Conservation (phyloP, 768 basidiomycete genomes). For the Pulveroboletus sp. region DNA sequence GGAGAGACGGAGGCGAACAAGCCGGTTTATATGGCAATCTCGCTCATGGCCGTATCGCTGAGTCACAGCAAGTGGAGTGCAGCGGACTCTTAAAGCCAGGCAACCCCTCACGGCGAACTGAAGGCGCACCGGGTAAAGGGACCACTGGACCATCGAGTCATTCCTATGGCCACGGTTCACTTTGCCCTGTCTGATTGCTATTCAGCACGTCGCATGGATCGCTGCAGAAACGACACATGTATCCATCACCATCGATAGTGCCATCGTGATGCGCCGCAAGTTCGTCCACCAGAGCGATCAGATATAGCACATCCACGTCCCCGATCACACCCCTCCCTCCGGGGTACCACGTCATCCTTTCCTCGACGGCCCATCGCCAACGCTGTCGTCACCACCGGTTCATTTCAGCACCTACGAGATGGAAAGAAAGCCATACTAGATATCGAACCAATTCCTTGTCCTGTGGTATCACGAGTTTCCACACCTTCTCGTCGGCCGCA, state of each 20-base stretch:
- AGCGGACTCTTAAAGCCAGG: too few species aligned
- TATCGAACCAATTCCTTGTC: constrained; percentile 71
- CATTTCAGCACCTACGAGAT: not conserved
- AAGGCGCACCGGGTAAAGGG: too few species aligned
- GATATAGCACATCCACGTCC: constrained; percentile 33
- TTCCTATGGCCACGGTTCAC: too few species aligned
- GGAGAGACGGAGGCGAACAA: not conserved
- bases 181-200: not conserved
- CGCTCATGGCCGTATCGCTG: too few species aligned
- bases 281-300: constrained; percentile 38
- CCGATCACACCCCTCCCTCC: constrained; percentile 36
- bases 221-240: constrained; percentile 23
- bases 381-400: constrained; percentile 35
- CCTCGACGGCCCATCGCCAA: constrained; percentile 68
- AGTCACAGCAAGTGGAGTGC: too few species aligned
- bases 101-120: too few species aligned
- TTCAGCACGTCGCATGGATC: constrained; percentile 12
- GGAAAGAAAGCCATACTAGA: constrained; percentile 44
- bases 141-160: too few species aligned
- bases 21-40: too few species aligned
- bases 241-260: constrained; percentile 22
- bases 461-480: constrained; percentile 56
- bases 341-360: constrained; percentile 49
- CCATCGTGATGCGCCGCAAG: constrained; percentile 29
- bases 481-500: constrained; percentile 35